Evolutionary conservation across 2,329 filamentous ascomycete genomes (phyloP), one percentile per base, ranked within the genome.

Genomic region (Penicillium sp.): DNA sequence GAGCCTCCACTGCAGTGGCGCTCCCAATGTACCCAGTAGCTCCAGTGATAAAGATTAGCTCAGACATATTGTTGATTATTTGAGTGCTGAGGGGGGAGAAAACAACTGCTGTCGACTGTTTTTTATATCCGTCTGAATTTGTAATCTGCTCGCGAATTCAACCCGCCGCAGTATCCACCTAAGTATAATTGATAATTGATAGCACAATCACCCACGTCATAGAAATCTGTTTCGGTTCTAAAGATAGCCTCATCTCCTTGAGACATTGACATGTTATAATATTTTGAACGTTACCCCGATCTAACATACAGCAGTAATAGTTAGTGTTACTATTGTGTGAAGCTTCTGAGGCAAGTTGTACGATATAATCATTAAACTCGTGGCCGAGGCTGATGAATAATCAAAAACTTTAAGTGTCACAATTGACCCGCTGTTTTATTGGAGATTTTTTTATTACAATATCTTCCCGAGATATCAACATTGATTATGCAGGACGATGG

Each of bases 1-100:
- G 47, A 11, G 64, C 61, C 31, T 55, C 57, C 6, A 63, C 4
- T 4, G 62, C 63, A 5, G 58, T 60, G 26, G 57, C 57, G 5
- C 62, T 65, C 5, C 67, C 67, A 41, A 69, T 61, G 30, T 67
- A 68, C 10, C 66, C 67, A 2, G 61, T 59, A 10, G 61, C 62
- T 3, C 67, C 66, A 7, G 67, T 69, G 14, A 68, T 64, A 49
- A 67, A 67, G 33, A 68, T 56, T 10, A 68, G 46, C 28, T 31
- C 52, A 12, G 59, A 16, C 61, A 64, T 62, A 19, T 26, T 54
- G 17, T 42, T 72, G 11, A 8, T 44, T 44, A 19, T 19, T 31
- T 9, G 7, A 30, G 7, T 30, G 26, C 10, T 44, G 7, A 12
- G 9, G 26, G 42, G 40, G 26, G 30, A 4, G 9, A 30, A 19